Evolutionary conservation across 345 rosid genomes (phyloP).

Genomic region (Erodium maritimum): DNA sequence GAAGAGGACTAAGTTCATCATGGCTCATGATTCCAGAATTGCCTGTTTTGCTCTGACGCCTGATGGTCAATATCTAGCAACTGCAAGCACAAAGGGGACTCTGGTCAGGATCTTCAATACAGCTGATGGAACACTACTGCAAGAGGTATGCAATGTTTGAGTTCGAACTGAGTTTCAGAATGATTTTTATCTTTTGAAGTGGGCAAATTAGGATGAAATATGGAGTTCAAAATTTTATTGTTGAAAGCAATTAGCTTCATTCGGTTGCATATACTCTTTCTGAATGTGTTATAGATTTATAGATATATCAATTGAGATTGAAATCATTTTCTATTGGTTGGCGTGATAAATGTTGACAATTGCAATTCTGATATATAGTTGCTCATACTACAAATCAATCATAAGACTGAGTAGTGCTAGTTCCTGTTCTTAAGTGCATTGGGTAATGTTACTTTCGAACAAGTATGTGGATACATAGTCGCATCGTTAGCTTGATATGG

Average conservation of each 20-base stretch:
- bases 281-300: neutral
- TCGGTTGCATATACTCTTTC: neutral
- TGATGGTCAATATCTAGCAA: constrained; percentile 80
- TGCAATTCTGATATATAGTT: too few relatives aligned
- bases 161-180: neutral
- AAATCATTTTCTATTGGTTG: too few relatives aligned
- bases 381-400: too few relatives aligned
- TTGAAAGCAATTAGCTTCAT: neutral
- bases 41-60: constrained; percentile 75
- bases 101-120: constrained; percentile 69
- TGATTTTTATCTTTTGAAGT: neutral
- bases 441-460: neutral
- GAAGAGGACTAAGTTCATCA: constrained; percentile 72
- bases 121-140: constrained; percentile 59
- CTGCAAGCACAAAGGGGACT: constrained; percentile 85
- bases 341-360: too few relatives aligned
- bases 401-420: too few relatives aligned
- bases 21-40: constrained; percentile 94
- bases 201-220: neutral
- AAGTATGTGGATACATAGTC: neutral
- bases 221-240: too few relatives aligned
- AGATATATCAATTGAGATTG: neutral
- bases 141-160: constrained; percentile 44
- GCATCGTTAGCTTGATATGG: neutral
- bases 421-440: too few relatives aligned